Conservation (phyloP, 805 yeast genomes). For the Schizosaccharomyces osmophilus region DNA sequence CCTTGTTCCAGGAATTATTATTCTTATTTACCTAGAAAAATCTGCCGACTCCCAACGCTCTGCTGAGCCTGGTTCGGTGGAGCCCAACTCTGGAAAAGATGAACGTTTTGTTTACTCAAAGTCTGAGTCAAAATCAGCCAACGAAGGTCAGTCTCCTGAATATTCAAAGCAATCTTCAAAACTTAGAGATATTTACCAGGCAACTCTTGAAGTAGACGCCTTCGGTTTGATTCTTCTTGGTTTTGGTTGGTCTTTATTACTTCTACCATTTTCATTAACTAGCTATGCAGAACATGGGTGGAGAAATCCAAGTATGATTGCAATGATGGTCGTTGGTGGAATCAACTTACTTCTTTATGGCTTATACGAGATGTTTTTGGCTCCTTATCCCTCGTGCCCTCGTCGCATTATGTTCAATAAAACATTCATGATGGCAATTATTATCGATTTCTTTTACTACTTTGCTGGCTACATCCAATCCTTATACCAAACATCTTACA, state of each 20-base stretch:
- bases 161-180: conserved; percentile 4
- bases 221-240: conserved; percentile 16
- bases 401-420: conserved; percentile 29
- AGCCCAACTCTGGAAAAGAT: conserved; percentile 9
- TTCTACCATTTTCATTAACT: conserved; percentile 18
- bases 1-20: conserved; percentile 10
- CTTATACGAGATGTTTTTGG: conserved; percentile 27
- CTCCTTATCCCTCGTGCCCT: conserved; percentile 36
- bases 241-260: conserved; percentile 16
- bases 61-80: no score
- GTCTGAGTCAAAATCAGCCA: no score
- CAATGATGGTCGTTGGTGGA: conserved; percentile 24
- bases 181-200: conserved; percentile 8
- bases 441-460: conserved; percentile 28
- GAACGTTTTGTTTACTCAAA: no score
- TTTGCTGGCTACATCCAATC: conserved; percentile 12
- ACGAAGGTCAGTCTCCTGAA: no score
- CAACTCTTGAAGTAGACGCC: conserved; percentile 17
- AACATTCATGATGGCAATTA: conserved; percentile 20
- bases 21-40: conserved; percentile 12
- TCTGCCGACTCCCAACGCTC: no score
- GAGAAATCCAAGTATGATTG: conserved; percentile 15
- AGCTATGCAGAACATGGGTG: conserved; percentile 13
- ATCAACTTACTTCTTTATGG: conserved; percentile 23
- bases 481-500: neutral